phyloP scores from a whole-genome alignment of 305 asterid species.

The Rubia occidens region DNA sequence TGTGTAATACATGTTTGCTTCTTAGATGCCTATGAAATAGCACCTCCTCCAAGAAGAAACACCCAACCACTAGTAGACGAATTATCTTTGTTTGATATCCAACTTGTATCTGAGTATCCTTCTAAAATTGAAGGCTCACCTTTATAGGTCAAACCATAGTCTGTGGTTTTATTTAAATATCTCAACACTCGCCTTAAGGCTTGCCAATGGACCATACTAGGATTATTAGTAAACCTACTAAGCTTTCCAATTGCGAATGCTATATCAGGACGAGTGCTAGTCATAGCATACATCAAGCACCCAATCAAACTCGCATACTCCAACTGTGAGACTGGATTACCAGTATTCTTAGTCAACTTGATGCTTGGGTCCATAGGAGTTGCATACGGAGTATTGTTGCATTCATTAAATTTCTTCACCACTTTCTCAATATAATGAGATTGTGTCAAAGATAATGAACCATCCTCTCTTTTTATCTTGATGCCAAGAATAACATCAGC shows the following conservation, averaged over 20 bases:
- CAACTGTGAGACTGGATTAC: no score
- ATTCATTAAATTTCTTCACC: neutral
- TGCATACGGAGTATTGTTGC: neutral
- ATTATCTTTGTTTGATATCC: neutral
- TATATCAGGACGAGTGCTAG: no score
- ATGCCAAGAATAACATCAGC: neutral
- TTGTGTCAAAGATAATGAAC: neutral
- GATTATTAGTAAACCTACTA: no score
- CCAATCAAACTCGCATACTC: no score
- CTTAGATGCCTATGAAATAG: neutral
- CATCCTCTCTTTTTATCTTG: neutral
- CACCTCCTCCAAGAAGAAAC: neutral
- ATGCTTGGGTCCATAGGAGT: neutral
- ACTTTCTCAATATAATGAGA: neutral
- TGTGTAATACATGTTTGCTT: neutral
- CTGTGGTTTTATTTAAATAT: neutral
- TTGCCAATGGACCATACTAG: no score
- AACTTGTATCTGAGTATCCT: neutral
- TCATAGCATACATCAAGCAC: no score
- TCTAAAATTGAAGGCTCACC: neutral
- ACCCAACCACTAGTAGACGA: neutral
- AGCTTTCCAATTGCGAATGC: no score
- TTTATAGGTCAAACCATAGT: neutral
- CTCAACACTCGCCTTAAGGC: neutral
- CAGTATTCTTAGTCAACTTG: neutral